Percentiles rank a stretch among this genome's conserved stretches.
phyloP scores from a whole-genome alignment of 2,329 filamentous ascomycete genomes.

The Hypoxylon sp. region DNA sequence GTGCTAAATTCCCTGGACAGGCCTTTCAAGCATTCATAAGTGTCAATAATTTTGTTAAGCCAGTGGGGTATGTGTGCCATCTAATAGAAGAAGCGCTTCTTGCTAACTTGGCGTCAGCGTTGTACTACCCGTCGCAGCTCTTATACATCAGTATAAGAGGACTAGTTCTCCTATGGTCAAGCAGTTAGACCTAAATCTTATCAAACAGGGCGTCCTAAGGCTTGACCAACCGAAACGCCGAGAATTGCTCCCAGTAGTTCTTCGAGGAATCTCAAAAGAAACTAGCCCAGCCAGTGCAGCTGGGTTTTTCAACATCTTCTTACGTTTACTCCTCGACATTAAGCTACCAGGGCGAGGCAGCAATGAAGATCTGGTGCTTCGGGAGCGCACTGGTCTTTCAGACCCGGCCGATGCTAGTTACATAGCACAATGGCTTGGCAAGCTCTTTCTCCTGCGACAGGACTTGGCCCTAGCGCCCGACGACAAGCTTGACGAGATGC shows the following conservation, averaged over 20 bases:
- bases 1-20: conserved; percentile 53
- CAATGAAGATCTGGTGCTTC: conserved; percentile 80
- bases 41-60: conserved; percentile 69
- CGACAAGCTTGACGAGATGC: conserved; percentile 50
- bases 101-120: conserved; percentile 63
- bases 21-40: conserved; percentile 67
- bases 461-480: conserved; percentile 54
- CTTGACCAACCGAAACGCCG: conserved; percentile 73
- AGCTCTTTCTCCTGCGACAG: conserved; percentile 79
- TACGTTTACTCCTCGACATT: conserved; percentile 81
- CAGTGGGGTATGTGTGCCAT: conserved; percentile 61
- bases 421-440: conserved; percentile 81
- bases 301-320: conserved; percentile 84
- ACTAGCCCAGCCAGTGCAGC: conserved; percentile 65
- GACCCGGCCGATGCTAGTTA: conserved; percentile 79
- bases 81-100: conserved; percentile 1
- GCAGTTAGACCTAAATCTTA: conserved; percentile 89
- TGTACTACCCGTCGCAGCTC: conserved; percentile 84
- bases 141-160: conserved; percentile 92
- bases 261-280: conserved; percentile 76
- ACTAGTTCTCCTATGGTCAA: conserved; percentile 81
- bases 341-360: conserved; percentile 82
- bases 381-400: conserved; percentile 75
- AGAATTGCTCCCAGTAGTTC: conserved; percentile 78
- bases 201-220: conserved; percentile 81